phyloP scores from a whole-genome alignment of 1,284 basidiomycete species.

The Moniliella sp. region DNA sequence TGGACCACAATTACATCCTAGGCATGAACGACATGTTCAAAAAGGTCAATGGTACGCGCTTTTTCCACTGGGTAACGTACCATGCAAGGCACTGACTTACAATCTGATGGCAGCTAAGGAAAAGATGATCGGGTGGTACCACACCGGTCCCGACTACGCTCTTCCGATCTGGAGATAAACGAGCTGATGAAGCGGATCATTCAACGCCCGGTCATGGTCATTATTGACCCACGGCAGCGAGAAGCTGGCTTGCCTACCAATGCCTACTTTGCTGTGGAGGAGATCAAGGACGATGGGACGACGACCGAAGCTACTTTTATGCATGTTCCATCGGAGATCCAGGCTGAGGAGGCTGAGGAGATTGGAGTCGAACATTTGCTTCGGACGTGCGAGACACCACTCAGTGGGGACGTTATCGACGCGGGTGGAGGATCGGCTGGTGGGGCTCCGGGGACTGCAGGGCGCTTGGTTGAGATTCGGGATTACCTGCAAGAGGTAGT shows the following conservation, averaged over 20 bases:
- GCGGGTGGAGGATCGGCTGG: constrained; percentile 76
- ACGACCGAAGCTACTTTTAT: constrained; percentile 46
- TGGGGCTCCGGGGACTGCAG: too few species aligned
- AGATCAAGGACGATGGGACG: constrained; percentile 77
- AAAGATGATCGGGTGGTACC: constrained; percentile 94
- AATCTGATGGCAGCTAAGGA: constrained; percentile 78
- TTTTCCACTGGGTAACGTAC: neutral
- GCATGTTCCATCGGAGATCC: constrained; percentile 51
- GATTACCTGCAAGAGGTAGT: constrained; percentile 69
- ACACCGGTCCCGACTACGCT: constrained; percentile 86
- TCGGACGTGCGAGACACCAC: too few species aligned
- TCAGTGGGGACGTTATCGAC: constrained; percentile 90
- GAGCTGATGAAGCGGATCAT: constrained; percentile 86
- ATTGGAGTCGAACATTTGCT: constrained; percentile 93
- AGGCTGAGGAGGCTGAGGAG: constrained; percentile 93
- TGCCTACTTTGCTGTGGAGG: constrained; percentile 90
- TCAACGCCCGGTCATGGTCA: constrained; percentile 83
- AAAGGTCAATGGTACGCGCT: constrained; percentile 61
- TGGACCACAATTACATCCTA: constrained; percentile 94
- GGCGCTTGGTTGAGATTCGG: constrained; percentile 64
- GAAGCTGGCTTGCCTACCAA: constrained; percentile 84
- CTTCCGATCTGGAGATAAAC: constrained; percentile 90
- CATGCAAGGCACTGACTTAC: too few species aligned
- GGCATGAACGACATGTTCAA: constrained; percentile 98
- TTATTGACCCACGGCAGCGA: constrained; percentile 61